phyloP scores from a whole-genome alignment of 495 filamentous ascomycete species.

The Neurospora discreta region DNA sequence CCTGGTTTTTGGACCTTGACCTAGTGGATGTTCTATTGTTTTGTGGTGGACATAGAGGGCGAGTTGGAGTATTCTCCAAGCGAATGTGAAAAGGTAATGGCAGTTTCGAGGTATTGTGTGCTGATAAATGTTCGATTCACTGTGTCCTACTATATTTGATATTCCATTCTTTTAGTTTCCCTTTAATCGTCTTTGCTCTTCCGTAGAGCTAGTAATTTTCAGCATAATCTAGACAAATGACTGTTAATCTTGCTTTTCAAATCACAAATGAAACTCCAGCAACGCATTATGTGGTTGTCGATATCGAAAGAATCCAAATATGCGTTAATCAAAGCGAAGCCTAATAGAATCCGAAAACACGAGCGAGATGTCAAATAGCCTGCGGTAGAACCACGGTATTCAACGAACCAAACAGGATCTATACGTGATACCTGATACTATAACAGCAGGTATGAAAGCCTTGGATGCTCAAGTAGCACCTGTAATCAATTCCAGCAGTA shows the following conservation, averaged over 20 bases:
- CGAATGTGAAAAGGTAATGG: background rate
- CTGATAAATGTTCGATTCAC: background rate
- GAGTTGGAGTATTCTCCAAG: background rate
- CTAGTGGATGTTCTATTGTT: conserved; percentile 4
- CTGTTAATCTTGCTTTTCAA: background rate
- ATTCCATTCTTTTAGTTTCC: too few relatives aligned
- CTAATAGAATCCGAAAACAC: background rate
- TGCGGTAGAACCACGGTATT: background rate
- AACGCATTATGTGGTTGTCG: background rate
- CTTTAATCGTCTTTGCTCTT: background rate
- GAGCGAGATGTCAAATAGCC: background rate
- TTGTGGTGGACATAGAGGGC: too few relatives aligned
- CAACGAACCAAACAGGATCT: background rate
- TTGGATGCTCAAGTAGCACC: background rate
- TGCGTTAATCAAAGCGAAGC: background rate
- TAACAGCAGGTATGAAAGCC: background rate
- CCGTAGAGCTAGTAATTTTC: background rate
- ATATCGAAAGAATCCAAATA: background rate
- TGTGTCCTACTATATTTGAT: too few relatives aligned
- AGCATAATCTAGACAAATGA: background rate
- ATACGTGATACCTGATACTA: background rate
- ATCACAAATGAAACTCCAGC: background rate
- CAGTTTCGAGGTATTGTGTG: background rate
- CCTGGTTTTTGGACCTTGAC: conserved; percentile 63
- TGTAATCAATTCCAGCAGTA: background rate